A percentile compares a stretch with the other conserved stretches of the same genome.
These are phyloP conservation scores for Leccinellum luteum DNA, from an alignment of 768 basidiomycete genomes.

Conservation along the genomic window DNA sequence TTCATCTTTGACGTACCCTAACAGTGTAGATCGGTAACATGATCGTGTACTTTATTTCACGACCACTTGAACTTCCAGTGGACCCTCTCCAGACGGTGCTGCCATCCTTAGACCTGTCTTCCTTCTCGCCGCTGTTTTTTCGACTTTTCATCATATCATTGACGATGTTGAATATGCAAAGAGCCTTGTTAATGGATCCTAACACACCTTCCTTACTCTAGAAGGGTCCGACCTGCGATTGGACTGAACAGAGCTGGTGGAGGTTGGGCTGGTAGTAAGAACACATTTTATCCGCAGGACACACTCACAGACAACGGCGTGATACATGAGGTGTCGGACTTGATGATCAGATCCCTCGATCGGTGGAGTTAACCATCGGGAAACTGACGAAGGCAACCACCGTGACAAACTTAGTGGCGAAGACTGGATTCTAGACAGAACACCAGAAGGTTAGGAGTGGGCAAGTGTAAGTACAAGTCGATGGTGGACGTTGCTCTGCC, in stretches of 20 bases:
- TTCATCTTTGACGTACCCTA: constrained; percentile 9
- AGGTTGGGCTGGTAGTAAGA: constrained; percentile 72
- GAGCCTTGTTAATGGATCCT: constrained; percentile 58
- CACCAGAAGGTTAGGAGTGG: constrained; percentile 58
- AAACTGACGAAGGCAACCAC: constrained; percentile 85
- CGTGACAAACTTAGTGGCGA: constrained; percentile 80
- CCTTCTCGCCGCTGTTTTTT: constrained; percentile 89
- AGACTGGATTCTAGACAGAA: constrained; percentile 92
- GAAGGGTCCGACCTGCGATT: constrained; percentile 83
- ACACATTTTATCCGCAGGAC: constrained; percentile 57
- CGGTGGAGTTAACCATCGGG: constrained; percentile 81
- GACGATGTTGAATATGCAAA: constrained; percentile 71
- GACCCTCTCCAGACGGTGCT: constrained; percentile 80
- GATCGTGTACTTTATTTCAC: constrained; percentile 86
- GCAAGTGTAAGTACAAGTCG: no score
- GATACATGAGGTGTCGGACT: constrained; percentile 82
- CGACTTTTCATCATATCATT: constrained; percentile 87
- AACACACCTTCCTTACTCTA: constrained; percentile 73
- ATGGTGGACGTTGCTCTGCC: no score
- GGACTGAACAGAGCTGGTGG: constrained; percentile 68
- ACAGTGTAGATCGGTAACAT: constrained; percentile 74
- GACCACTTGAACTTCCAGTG: constrained; percentile 76
- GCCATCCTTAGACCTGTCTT: constrained; percentile 78
- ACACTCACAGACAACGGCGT: constrained; percentile 86
- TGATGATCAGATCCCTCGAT: constrained; percentile 86